These are phyloP conservation scores for Santalum album DNA, from an alignment of 164 flowering plant genomes.

Conservation along the genomic window DNA sequence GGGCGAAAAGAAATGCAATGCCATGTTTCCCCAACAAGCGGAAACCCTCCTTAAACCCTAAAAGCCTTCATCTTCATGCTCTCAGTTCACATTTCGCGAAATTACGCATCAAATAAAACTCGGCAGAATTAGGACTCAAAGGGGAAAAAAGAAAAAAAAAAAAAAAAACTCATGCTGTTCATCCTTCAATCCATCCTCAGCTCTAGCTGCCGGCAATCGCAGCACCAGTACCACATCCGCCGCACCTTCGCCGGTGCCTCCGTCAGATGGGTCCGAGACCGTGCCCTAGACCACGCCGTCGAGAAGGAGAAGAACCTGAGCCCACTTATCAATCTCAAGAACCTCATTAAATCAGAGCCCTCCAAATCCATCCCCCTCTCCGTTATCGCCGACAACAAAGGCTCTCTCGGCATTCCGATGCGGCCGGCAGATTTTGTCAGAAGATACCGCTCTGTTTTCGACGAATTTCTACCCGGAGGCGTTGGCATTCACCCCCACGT, in stretches of 20 bases:
- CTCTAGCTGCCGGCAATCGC: conserved; percentile 8
- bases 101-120: too few relatives aligned
- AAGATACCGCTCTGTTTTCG: conserved; percentile 58
- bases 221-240: conserved; percentile 15
- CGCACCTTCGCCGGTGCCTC: conserved; percentile 22
- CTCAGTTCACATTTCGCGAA: too few relatives aligned
- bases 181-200: conserved; percentile 10
- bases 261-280: conserved; percentile 54
- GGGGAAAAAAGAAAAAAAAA: too few relatives aligned
- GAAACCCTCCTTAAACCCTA: too few relatives aligned
- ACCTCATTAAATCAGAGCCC: conserved; percentile 67
- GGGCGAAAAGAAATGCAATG: too few relatives aligned
- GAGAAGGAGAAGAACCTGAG: conserved; percentile 60
- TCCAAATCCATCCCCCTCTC: conserved; percentile 66
- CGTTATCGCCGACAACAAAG: conserved; percentile 36
- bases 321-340: conserved; percentile 56
- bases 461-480: conserved; percentile 48
- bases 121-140: too few relatives aligned
- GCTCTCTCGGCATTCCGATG: conserved; percentile 39
- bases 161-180: conserved; percentile 15
- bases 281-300: conserved; percentile 85
- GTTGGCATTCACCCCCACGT: conserved; percentile 52
- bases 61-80: too few relatives aligned
- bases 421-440: conserved; percentile 69
- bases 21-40: too few relatives aligned